Base-by-base conservation (phyloP, 768 basidiomycete genomes). In the Russula abietina region DNA sequence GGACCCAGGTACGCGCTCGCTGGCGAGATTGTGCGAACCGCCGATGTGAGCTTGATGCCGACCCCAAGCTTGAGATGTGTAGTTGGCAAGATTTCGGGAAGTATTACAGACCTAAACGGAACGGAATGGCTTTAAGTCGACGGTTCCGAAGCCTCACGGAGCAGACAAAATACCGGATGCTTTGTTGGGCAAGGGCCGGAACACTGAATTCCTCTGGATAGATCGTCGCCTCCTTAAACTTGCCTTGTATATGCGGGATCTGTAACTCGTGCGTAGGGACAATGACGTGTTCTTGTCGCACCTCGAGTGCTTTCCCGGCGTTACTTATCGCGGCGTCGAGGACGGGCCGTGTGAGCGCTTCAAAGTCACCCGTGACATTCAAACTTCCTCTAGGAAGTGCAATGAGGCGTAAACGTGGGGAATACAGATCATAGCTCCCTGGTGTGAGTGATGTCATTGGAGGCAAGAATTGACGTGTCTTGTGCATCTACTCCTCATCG, bases 181-280 rank as follows among this genome's bases (percentile, higher is more conserved):
- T 82, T 69, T 82, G 81, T 68, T 83, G 83, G 0, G 82, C 83
- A 3, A 76, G 72, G 4, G 80, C 70, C 12, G 78, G 75, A 7
- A 83, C 71, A 49, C 65, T 70, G 63, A 78, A 80, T 46, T 77
- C 74, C 46, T 73, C 70, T 1, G 81, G 75, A 55, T 75, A 78
- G 4, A 83, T 70, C n/a, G 70, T 65, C 1, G 77, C 77, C 22
- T 80, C 77, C 4, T 76, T 69, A 67, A 83, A 83, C 62, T 83
- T 83, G 55, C 78, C 75, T 58, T 71, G 69, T 57, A 85, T 79
- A 63, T 83, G 81, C 7, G 71, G 60, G 9, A 80, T 70, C 65
- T 85, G 83, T 33, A 85, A 71, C 65, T 83, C 82, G 65, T 85
- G 83, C 5, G 84, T 75, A 1, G 83, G 83, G 19, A 84, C 68